A percentile compares a stretch with the other conserved stretches of the same genome.
Conservation (phyloP, 1,284 basidiomycete genomes). For the Caloboletus inedulis region DNA sequence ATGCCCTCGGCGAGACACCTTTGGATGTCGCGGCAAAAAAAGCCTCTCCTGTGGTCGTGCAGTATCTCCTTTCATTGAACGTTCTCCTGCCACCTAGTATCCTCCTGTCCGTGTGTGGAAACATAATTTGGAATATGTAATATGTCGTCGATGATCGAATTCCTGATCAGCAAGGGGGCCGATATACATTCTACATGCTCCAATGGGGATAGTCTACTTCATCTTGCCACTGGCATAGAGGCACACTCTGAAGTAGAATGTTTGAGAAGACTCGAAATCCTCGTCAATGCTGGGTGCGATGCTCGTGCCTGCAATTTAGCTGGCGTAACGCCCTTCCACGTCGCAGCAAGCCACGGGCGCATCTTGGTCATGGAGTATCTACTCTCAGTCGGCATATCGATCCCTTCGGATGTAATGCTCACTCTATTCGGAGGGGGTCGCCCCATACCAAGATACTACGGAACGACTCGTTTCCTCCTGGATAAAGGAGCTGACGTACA, state of each 20-base stretch:
- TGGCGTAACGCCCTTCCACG: background rate
- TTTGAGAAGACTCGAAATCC: background rate
- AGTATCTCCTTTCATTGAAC: background rate
- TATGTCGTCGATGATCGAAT: background rate
- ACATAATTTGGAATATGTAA: too few relatives aligned
- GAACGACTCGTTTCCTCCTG: too few relatives aligned
- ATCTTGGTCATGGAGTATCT: constrained; percentile 6
- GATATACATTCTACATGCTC: background rate
- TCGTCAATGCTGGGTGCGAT: constrained; percentile 8
- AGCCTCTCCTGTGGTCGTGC: background rate
- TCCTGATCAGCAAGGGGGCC: background rate
- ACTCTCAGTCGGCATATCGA: background rate
- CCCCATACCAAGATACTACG: too few relatives aligned
- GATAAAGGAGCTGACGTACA: too few relatives aligned
- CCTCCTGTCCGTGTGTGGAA: background rate
- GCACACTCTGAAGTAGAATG: background rate
- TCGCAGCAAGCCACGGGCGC: background rate
- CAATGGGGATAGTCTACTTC: background rate
- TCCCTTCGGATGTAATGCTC: constrained; percentile 1
- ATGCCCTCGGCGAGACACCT: background rate
- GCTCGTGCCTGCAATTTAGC: background rate
- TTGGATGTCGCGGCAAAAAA: background rate
- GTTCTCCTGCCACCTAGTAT: background rate
- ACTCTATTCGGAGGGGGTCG: background rate
- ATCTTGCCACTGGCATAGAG: background rate